Base-by-base conservation (phyloP, 208 protist species). In the Crithidia fasciculata region DNA sequence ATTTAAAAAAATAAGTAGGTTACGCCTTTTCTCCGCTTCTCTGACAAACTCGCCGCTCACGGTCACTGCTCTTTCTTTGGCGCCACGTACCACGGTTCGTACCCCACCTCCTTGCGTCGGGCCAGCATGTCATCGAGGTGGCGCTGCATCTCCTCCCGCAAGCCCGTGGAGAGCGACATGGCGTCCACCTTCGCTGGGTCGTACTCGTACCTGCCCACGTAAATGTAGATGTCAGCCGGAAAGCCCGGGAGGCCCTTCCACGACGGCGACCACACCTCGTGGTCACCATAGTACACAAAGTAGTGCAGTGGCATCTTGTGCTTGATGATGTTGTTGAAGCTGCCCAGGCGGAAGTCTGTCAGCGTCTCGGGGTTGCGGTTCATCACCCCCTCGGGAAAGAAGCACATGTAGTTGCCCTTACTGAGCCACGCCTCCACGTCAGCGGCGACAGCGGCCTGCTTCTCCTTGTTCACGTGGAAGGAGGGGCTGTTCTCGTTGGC, bases 351-450 rank as follows among this genome's bases (percentile, higher is more conserved):
- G 78, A 95, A 95, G 62, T 84, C 74, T 52, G 78, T 70, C 9
- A 95, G 78, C 52, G 58, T 58, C 66, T 84, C 81, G 12, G 90
- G 86, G 41, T 62, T 77, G 52, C 71, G 81, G 70, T 92, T 95
- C 40, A 95, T 67, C 16, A 69, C 86, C 15, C 91, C 91, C 77
- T 95, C 91, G 2, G 88, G 88, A 72, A 90, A 95, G 80, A 94
- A 84, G 65, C 72, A 84, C 59, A 93, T 53, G 44, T 63, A 73
- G 40, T 88, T 88, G n/a, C 81, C 81, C 8, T 78, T 19, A 7
- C 68, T 55, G 5, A 90, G 10, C 75, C 89, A 90, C 68, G 39
- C 19, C 37, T 92, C 87, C 19, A 85, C 78, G 16, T 78, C 76
- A n/a, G 36, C 78, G 7, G 63, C 72, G 28, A 96, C 87, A 16